These are phyloP conservation scores for Tricholoma furcatifolium DNA, from an alignment of 768 basidiomycete genomes.

Conservation along the genomic window DNA sequence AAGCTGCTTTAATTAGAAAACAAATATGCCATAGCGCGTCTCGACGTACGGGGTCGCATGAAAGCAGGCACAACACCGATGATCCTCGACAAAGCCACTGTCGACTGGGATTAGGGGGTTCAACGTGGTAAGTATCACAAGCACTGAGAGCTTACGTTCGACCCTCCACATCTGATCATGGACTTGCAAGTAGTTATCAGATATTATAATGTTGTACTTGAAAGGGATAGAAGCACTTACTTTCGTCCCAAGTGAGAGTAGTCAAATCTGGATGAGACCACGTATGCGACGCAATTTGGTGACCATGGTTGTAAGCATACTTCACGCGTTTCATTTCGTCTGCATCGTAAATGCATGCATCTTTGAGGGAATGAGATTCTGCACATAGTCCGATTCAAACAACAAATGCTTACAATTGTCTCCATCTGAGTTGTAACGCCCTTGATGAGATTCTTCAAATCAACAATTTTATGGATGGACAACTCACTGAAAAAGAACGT, in stretches of 20 bases:
- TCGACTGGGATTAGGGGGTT: neutral
- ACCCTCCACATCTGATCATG: conserved; percentile 46
- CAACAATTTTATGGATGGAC: no score
- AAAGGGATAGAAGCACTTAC: conserved; percentile 20
- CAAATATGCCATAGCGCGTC: neutral
- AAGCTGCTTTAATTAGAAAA: conserved; percentile 26
- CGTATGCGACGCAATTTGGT: conserved; percentile 45
- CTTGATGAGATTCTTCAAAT: neutral
- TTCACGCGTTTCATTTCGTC: conserved; percentile 31
- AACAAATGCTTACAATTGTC: conserved; percentile 32
- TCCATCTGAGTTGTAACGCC: conserved; percentile 26
- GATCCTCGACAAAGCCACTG: conserved; percentile 42
- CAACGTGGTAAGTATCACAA: neutral
- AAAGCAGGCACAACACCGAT: conserved; percentile 43
- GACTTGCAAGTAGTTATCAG: conserved; percentile 26
- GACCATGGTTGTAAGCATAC: conserved; percentile 37
- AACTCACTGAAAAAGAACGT: conserved; percentile 47
- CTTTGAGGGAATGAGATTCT: conserved; percentile 16
- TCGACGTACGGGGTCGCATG: conserved; percentile 42
- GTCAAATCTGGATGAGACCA: conserved; percentile 42
- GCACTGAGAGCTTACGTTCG: conserved; percentile 31
- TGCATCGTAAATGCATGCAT: conserved; percentile 37
- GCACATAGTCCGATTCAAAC: neutral
- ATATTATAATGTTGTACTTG: neutral
- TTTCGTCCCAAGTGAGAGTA: conserved; percentile 38